Evolutionary conservation across 2,329 filamentous ascomycete genomes (phyloP).

Genomic region (Ophiostoma tasmaniense): DNA sequence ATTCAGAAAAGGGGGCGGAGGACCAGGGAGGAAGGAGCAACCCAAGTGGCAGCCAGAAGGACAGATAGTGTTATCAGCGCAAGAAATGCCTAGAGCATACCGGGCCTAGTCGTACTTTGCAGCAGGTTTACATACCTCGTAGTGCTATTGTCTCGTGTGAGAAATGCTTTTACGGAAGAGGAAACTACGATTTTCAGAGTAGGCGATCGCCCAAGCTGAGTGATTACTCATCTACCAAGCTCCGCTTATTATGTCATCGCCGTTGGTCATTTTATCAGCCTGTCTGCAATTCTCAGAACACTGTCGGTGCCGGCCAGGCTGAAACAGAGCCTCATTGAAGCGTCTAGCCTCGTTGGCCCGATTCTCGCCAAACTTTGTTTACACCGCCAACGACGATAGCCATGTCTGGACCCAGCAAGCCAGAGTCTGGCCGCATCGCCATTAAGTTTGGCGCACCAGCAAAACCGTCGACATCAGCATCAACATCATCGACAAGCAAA

Average conservation of each 20-base stretch:
- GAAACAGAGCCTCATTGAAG: neutral
- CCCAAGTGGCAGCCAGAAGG: neutral
- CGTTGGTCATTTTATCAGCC: neutral
- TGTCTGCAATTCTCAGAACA: neutral
- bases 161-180: neutral
- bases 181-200: neutral
- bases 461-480: conserved; percentile 3
- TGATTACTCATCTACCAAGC: neutral
- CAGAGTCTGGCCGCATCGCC: conserved; percentile 35
- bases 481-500: conserved; percentile 22
- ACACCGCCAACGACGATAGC: neutral
- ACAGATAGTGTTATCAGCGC: neutral
- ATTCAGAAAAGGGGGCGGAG: conserved; percentile 14
- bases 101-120: conserved; percentile 15
- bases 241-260: neutral
- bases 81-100: conserved; percentile 14
- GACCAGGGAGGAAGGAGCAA: neutral
- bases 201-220: neutral
- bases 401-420: conserved; percentile 33
- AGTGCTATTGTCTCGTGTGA: conserved; percentile 1
- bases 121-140: conserved; percentile 3
- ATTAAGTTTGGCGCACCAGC: conserved; percentile 37
- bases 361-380: neutral
- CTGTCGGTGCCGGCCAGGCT: no score
- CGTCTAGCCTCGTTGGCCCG: neutral